phyloP scores from a whole-genome alignment of 345 rosid genomes.

The Barbarea vulgaris region DNA sequence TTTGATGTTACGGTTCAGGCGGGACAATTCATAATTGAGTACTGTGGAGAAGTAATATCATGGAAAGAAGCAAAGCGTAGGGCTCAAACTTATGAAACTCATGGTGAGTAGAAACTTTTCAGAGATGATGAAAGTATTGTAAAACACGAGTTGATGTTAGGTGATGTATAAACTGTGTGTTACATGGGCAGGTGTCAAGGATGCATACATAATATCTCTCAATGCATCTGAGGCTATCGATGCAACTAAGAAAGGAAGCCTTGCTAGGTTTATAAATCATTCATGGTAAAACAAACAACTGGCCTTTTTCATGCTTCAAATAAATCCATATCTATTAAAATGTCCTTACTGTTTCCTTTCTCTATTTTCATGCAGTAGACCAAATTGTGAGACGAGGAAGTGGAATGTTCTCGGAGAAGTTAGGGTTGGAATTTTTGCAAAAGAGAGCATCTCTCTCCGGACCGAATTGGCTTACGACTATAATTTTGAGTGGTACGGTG shows the following conservation, averaged over 20 bases:
- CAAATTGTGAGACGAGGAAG: constrained; percentile 98
- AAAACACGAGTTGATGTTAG: not conserved
- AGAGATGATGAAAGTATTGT: constrained; percentile 7
- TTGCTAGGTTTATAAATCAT: constrained; percentile 95
- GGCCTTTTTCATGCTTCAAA: not conserved
- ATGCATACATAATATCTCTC: constrained; percentile 90
- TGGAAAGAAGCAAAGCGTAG: constrained; percentile 93
- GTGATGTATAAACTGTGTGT: constrained; percentile 12
- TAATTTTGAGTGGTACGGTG: constrained; percentile 98
- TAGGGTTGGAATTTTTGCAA: constrained; percentile 96
- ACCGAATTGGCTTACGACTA: constrained; percentile 85
- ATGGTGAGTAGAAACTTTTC: constrained; percentile 48
- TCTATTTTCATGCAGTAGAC: constrained; percentile 58
- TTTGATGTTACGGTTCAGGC: constrained; percentile 49
- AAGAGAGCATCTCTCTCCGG: constrained; percentile 63
- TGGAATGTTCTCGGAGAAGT: constrained; percentile 92
- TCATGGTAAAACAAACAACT: constrained; percentile 67
- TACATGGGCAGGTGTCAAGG: constrained; percentile 70
- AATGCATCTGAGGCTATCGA: constrained; percentile 84
- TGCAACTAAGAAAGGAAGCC: constrained; percentile 91
- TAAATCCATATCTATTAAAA: not conserved
- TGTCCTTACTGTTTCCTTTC: constrained; percentile 14
- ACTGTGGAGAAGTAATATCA: constrained; percentile 97
- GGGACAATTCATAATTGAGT: constrained; percentile 89
- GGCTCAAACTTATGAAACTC: constrained; percentile 73